Evolutionary conservation across 164 flowering plant species (phyloP).

Genomic region (Berberis vulgaris): DNA sequence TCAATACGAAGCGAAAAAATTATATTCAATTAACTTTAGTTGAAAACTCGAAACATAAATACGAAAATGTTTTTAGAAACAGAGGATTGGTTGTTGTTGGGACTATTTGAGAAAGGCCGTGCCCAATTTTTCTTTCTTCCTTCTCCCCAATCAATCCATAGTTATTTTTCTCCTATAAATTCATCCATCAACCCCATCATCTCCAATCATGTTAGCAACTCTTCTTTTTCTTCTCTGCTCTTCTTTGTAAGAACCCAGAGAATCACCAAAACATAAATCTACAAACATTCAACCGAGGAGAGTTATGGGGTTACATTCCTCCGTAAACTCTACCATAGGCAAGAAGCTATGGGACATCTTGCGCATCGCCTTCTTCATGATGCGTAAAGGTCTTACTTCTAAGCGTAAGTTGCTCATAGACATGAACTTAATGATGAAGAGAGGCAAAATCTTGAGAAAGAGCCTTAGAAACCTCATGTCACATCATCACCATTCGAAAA

Average conservation of each 20-base stretch:
- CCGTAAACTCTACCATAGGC: constrained; percentile 15
- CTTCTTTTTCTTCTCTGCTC: not conserved
- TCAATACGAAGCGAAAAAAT: not conserved
- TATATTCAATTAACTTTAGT: not conserved
- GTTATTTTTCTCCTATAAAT: not conserved
- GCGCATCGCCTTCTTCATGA: constrained; percentile 33
- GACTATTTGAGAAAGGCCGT: not conserved
- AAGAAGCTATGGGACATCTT: constrained; percentile 42
- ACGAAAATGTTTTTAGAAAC: not conserved
- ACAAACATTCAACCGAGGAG: not conserved
- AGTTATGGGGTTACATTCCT: constrained; percentile 25
- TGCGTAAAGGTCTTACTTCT: constrained; percentile 37
- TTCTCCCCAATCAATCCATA: not conserved
- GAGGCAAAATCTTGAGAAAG: constrained; percentile 34
- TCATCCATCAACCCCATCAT: not conserved
- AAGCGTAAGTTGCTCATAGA: constrained; percentile 45
- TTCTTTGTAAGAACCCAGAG: constrained; percentile 15
- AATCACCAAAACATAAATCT: constrained; percentile 17
- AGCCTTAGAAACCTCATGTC: constrained; percentile 19
- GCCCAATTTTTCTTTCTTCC: constrained; percentile 6
- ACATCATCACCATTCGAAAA: constrained; percentile 24
- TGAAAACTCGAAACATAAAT: not conserved
- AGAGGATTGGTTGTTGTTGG: not conserved
- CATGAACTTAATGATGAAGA: constrained; percentile 43
- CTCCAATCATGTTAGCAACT: not conserved